Evolutionary conservation across 768 basidiomycete genomes (phyloP), one percentile per base, ranked within the genome.

Genomic region (Hortiboletus campestris): DNA sequence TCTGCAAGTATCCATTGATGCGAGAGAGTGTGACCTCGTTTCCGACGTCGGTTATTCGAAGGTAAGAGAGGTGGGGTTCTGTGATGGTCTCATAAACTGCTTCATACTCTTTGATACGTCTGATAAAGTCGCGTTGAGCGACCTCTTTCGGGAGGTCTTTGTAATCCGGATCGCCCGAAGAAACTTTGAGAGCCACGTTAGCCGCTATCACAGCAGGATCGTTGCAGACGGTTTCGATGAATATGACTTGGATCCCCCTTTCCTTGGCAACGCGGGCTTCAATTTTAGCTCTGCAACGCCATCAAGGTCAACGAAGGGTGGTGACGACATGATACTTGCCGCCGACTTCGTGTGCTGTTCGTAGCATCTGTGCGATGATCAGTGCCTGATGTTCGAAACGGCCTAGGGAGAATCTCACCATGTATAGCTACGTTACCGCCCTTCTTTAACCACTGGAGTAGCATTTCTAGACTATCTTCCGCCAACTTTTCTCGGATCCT

Each of bases 401-500:
- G 46, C 34, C 31, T 0, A 11, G 25, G 35, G 36, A 45, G 38
- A 44, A 61, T 57, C 78, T 45, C 64, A 93, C 95, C 97, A 70
- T 98, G 96, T 62, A 99, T 98, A 10, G 91, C 97, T 47, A 98
- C 96, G 68, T 99, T 99, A 1, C 94, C 94, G 3, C 94, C 97
- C 46, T 86, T 84, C 74, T 91, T 94, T 58, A 99, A 74, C 97
- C 97, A 99, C 39, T 85, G 80, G 58, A 99, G 97, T 46, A 98
- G 74, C 84, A 91, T 94, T 63, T 98, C 95, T 49, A 99, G 73
- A 71, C 94, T 93, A 66, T 98, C 97, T 60, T 84, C 84, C 0
- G 97, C 91, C 46, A 98, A 80, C 61, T 79, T 76, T 64, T 98
- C 95, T 14, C 97, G 84, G 46, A 82, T 77, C 56, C 78, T 80